Conservation (phyloP, 176 grass and related monocot species). For the Hordeum vulgare region DNA sequence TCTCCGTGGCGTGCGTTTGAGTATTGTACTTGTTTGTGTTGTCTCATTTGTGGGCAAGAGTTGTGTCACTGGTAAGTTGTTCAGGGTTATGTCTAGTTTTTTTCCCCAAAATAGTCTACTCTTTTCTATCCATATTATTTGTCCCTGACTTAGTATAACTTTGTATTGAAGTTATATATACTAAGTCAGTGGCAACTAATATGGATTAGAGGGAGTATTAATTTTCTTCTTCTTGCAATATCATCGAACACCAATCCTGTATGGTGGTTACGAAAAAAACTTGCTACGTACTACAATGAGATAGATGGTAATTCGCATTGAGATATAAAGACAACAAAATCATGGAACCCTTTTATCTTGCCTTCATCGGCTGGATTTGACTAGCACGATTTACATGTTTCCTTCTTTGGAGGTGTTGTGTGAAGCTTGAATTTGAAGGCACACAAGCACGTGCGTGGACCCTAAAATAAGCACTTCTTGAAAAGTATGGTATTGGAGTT, state of each 20-base stretch:
- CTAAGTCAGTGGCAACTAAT: too few species aligned
- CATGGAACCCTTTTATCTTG: background rate
- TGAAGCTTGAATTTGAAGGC: background rate
- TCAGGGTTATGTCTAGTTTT: background rate
- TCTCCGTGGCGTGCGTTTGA: background rate
- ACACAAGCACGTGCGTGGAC: too few species aligned
- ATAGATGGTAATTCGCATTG: background rate
- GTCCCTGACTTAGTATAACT: too few species aligned
- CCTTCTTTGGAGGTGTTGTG: background rate
- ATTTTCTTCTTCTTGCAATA: too few species aligned
- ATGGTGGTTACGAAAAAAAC: background rate
- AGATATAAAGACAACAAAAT: background rate
- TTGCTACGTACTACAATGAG: background rate
- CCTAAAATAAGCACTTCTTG: too few species aligned
- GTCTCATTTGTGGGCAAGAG: background rate
- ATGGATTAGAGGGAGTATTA: too few species aligned
- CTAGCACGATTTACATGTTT: background rate
- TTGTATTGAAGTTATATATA: too few species aligned
- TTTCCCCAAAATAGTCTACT: background rate
- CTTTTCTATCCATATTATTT: too few species aligned
- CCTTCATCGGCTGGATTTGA: background rate
- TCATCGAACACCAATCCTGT: too few species aligned
- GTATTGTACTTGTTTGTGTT: background rate
- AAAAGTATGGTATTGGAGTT: background rate
- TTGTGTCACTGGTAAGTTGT: background rate